A percentile compares a stretch with the other conserved stretches of the same genome.
Conservation (phyloP, 331 rosid species). For the Erythrophleum ivorense region DNA sequence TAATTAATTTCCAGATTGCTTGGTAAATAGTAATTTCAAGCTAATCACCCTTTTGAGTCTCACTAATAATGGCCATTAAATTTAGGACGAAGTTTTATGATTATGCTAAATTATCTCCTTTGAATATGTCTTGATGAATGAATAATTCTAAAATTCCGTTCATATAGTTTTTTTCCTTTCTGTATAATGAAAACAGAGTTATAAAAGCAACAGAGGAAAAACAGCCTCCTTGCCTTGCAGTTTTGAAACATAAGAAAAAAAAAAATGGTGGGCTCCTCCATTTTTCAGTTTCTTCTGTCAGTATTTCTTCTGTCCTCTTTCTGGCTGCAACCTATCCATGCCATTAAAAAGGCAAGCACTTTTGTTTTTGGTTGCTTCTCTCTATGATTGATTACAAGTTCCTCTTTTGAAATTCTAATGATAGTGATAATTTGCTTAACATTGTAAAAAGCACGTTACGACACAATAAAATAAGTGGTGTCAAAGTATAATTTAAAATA, state of each 20-base stretch:
- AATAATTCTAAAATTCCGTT: neutral
- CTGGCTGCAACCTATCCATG: constrained; percentile 42
- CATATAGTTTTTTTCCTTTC: neutral
- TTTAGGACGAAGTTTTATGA: neutral
- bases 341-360: constrained; percentile 49
- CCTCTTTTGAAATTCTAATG: too few species aligned
- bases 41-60: neutral
- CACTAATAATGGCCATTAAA: neutral
- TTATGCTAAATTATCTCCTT: neutral
- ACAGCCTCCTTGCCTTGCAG: neutral
- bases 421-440: too few species aligned
- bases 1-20: neutral
- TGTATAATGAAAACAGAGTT: neutral
- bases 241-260: neutral
- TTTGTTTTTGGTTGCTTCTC: neutral
- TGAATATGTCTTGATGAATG: neutral
- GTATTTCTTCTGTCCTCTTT: constrained; percentile 33
- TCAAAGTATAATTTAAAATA: too few species aligned
- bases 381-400: too few species aligned
- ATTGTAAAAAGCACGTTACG: too few species aligned
- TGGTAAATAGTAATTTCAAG: neutral
- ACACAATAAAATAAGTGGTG: too few species aligned
- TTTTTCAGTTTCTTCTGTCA: constrained; percentile 21
- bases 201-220: neutral
- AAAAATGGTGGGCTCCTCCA: constrained; percentile 6